Evolutionary conservation across 2,329 filamentous ascomycete species (phyloP), one percentile per base, ranked within the genome.

Genomic region (Magnaporthiopsis incrustans): DNA sequence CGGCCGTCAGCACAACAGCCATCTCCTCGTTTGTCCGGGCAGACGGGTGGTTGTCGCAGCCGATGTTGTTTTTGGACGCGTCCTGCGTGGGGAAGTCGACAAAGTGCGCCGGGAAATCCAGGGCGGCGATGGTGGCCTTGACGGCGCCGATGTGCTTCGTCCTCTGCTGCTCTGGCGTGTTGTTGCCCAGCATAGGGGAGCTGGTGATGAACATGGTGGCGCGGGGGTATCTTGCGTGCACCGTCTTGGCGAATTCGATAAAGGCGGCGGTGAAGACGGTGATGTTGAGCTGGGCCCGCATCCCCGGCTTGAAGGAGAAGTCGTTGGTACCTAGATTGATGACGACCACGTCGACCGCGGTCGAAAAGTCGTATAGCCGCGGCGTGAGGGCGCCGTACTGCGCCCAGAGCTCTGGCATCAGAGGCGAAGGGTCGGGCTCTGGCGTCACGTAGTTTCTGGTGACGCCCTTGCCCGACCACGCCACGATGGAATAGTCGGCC

Each of bases 261-360:
- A 75, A 66, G 2, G 71, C 75, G 1, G 67, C 66, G 8, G 70
- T 70, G 53, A 74, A 71, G 0, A 68, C 64, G 6, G 66, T 62
- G 2, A 71, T 67, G 63, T 76, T 63, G 32, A 75, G 67, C n/a
- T 69, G 69, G 10, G 70, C 67, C 2, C 73, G 70, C 10, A 69
- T 68, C 33, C 66, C 67, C 14, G 73, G 67, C 67, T 78, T 15
- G 25, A 57, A 78, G 57, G 71, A 71, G 65, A 77, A 79, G 68
- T 79, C 77, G 65, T 79, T 79, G 58, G 77, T 79, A 38, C 77
- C 77, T 0, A 80, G 73, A 65, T 77, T 78, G 66, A 80, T 76
- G 25, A 79, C 77, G 0, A 79, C 74, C 18, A 72, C 74, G 57
- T 78, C 72, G 15, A 73, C 67, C 63, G 72, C 33, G n/a, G 65